phyloP scores from a whole-genome alignment of 257 asterid genomes.

The Henckelia pumila region DNA sequence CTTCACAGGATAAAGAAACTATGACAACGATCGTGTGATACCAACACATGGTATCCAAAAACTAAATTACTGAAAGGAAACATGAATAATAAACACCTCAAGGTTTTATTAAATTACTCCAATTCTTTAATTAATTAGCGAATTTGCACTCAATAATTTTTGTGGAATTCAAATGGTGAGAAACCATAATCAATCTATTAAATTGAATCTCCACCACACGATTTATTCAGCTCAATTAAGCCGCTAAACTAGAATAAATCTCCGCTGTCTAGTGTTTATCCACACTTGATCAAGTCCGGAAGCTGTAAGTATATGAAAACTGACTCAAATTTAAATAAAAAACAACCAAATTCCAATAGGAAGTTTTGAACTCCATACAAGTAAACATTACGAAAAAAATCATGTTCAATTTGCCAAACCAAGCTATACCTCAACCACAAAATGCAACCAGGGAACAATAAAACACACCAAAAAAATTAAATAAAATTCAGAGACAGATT shows the following conservation, averaged over 20 bases:
- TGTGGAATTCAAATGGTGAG: too few species aligned
- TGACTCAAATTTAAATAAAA: conserved; percentile 13
- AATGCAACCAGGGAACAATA: too few species aligned
- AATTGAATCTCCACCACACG: too few species aligned
- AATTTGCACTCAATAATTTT: too few species aligned
- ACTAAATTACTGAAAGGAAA: background rate
- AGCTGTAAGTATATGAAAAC: background rate
- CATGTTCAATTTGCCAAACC: too few species aligned
- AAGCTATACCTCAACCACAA: too few species aligned
- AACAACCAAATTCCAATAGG: conserved; percentile 21
- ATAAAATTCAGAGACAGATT: too few species aligned
- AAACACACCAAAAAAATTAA: too few species aligned
- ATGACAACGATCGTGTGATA: background rate
- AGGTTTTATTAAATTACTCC: background rate
- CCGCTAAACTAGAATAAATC: too few species aligned
- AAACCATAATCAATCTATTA: too few species aligned
- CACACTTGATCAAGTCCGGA: background rate
- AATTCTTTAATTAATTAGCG: background rate
- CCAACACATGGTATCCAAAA: background rate
- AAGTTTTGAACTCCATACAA: conserved; percentile 2
- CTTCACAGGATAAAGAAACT: background rate
- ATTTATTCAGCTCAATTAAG: too few species aligned
- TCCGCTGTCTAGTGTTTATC: too few species aligned
- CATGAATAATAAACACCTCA: background rate
- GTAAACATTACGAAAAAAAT: conserved; percentile 10